Evolutionary conservation across 192 early-diverging fungal species (phyloP).

Genomic region (Gigaspora rosea): DNA sequence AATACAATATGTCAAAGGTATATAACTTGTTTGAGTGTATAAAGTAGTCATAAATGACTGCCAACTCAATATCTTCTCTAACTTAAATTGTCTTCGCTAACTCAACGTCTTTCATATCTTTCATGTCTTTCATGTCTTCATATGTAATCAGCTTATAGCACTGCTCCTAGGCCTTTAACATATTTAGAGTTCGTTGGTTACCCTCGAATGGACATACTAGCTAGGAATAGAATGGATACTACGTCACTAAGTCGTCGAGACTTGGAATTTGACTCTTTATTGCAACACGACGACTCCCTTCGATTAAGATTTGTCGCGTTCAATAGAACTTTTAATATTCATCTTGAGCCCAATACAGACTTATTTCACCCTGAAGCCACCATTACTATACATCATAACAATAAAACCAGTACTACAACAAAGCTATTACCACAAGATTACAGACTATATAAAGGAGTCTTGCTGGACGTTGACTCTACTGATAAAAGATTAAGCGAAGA

Average conservation of each 20-base stretch:
- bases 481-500: conserved; percentile 36
- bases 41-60: too few relatives aligned
- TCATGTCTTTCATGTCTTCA: background rate
- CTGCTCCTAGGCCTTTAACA: background rate
- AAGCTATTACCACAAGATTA: conserved; percentile 45
- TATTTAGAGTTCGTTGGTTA: conserved; percentile 7
- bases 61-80: too few relatives aligned
- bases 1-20: too few relatives aligned
- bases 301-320: conserved; percentile 59
- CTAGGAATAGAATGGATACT: background rate
- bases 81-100: background rate
- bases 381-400: conserved; percentile 10
- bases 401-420: conserved; percentile 29
- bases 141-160: background rate
- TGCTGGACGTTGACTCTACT: conserved; percentile 36
- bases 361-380: conserved; percentile 66
- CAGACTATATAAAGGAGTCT: conserved; percentile 60
- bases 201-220: background rate
- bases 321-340: conserved; percentile 65
- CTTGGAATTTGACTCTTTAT: background rate
- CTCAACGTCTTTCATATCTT: background rate
- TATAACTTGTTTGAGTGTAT: too few relatives aligned
- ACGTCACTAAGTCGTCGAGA: conserved; percentile 2
- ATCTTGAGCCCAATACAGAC: conserved; percentile 70
- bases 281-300: conserved; percentile 50